Evolutionary conservation across 768 basidiomycete species (phyloP), one percentile per base, ranked within the genome.

Genomic region (Auriscalpium vulgare): DNA sequence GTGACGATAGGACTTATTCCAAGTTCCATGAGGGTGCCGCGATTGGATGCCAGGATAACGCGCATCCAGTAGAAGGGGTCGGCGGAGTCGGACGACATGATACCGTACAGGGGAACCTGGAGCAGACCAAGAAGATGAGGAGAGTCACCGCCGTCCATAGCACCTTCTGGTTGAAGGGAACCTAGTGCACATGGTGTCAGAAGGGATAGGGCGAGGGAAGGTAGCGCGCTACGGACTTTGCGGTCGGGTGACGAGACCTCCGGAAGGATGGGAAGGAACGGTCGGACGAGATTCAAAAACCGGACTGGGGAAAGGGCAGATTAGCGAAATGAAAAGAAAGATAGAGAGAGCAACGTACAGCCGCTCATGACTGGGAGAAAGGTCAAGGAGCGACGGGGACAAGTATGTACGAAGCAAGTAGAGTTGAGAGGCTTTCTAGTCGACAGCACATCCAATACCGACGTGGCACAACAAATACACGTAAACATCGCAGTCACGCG

Each of bases 61-160:
- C 95, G 91, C 88, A 97, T 94, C 97, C 95, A 98, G 78, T 97
- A 97, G 45, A 99, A 84, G 13, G 97, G 97, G 76, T 99, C 95
- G 54, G 93, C 93, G 63, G 94, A 97, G 80, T 99, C 95, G 57
- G 94, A 97, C 34, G 93, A 97, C 87, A 97, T 95, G 83, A 99
- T 98, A 60, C 97, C 97, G 73, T 98, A 99, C 48, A 99, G 81
- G 7, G 97, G 97, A 36, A 98, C 95, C 75, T 98, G 97, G 95
- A 97, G 80, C 95, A 98, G 61, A 98, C 95, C 68, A 99, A 75
- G 89, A 97, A 98, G 72, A 99, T 97, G 74, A 97, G 87, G 67
- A 99, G 92, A 3, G 95, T 98, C 35, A 98, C 93, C 55, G 95
- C 93, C 8, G 95, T 99, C 95, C 95, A 97, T 86, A 95, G 76